These are phyloP conservation scores for Leccinum ponderosum DNA, from an alignment of 1,284 basidiomycete species.

Conservation along the genomic window DNA sequence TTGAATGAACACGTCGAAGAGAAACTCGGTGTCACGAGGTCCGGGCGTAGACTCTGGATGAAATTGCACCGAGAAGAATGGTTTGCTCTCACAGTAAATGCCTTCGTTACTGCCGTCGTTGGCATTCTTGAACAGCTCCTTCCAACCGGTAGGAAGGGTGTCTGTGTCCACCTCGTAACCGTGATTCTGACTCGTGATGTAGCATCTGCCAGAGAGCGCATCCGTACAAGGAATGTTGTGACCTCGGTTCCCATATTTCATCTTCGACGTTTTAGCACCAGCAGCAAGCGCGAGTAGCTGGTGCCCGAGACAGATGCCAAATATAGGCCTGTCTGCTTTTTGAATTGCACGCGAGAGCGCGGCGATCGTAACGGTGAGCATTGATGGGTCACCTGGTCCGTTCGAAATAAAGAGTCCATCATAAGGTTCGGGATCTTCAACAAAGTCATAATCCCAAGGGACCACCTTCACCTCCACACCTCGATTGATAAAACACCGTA, in stretches of 20 bases:
- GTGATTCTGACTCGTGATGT: constrained; percentile 99
- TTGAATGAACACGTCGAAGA: constrained; percentile 97
- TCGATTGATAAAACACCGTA: constrained; percentile 92
- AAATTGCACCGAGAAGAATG: constrained; percentile 99
- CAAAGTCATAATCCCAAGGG: constrained; percentile 96
- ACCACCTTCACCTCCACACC: constrained; percentile 97
- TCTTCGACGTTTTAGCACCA: constrained; percentile 93
- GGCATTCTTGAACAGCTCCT: constrained; percentile 94
- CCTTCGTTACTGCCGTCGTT: constrained; percentile 99
- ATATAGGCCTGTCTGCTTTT: constrained; percentile 82
- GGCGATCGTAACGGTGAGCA: constrained; percentile 74
- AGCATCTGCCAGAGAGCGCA: constrained; percentile 91
- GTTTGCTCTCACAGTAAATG: constrained; percentile 89
- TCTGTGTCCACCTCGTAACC: constrained; percentile 92
- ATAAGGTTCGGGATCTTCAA: constrained; percentile 74
- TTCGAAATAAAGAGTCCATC: constrained; percentile 98
- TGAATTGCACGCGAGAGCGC: constrained; percentile 75
- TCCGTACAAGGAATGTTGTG: constrained; percentile 99
- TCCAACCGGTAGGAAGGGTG: constrained; percentile 86
- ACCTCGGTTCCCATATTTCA: constrained; percentile 99
- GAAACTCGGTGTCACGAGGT: constrained; percentile 97
- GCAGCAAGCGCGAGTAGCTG: constrained; percentile 95
- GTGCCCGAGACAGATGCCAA: constrained; percentile 99
- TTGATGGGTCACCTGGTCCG: constrained; percentile 96
- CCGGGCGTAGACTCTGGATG: constrained; percentile 99